Base-by-base conservation (phyloP, 768 basidiomycete species). In the Amanita pseudoporphyria region DNA sequence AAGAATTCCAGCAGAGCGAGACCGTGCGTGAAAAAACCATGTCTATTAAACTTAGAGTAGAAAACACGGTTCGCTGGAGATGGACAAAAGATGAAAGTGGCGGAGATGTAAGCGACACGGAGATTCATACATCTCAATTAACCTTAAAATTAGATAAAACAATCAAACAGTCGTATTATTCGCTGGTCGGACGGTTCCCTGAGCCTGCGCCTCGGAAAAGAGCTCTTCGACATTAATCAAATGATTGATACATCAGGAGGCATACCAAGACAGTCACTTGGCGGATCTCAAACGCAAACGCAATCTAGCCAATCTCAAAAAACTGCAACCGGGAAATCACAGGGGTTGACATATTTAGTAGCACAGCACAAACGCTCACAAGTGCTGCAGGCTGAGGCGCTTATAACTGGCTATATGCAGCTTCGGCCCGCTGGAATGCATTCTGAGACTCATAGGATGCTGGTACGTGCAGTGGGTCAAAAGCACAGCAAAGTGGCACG, bases 141-240 rank as follows among this genome's bases (percentile, higher is more conserved):
- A 30, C 19, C n/a, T 22, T 9, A 48, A 22, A 37, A 44, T 35
- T 63, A 96, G 93, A 71, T 67, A 56, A 78, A 83, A 55, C 85
- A 94, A 71, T 90, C 91, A 13, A 99, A 99, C 61, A 81, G 86
- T 54, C 84, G 93, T 26, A 71, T 97, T 33, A 80, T 99, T 51
- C 80, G 87, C 12, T 99, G 96, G 96, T 96, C 93, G 5, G 96
- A 99, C 62, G 95, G 95, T 13, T 78, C 87, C 12, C 67, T 92
- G 50, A 94, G 92, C 57, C 76, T 99, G 26, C 85, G 88, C 54
- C 70, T 99, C 49, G 96, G 96, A 37, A 87, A 88, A 63, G 95
- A 98, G 60, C 71, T 96, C 4, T 98, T 94, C 66, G 93, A 97
- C 68, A 81, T 98, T 45, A 81, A 77, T 45, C 79, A 86, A 63